Base-by-base conservation (phyloP, 1,139 yeast genomes). In the Geotrichum candidum region DNA sequence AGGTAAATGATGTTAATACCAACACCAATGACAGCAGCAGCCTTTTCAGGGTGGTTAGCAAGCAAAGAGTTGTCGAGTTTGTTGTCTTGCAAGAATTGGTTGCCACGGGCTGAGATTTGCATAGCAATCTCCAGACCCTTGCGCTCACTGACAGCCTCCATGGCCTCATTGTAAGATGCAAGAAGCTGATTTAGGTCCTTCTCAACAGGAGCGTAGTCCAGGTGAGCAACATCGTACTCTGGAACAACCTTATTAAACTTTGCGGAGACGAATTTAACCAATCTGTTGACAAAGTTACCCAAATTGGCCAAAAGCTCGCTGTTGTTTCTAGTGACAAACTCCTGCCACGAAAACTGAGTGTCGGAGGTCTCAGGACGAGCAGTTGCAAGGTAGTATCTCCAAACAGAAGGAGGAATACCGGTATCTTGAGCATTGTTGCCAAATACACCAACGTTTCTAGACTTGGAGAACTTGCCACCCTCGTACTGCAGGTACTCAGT, bases 401-500 rank as follows among this genome's bases (percentile, higher is more conserved):
- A 94, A 54, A 94, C 97, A 51, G 96, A 87, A 54, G 98, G 85
- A 1, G 96, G 80, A 48, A 94, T 77, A 51, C 97, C 97, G 51
- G 96, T 89, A 52, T 89, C 97, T 77, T 90, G 86, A 52, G 99
- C 99, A 73, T 90, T 91, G 78, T 94, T 92, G 72, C 99, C 99
- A 73, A 94, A 94, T 35, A 94, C 99, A 76, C 99, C 99, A 64
- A 94, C 84, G 68, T 95, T 95, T 78, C 99, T 86, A 33, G 97
- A 90, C 78, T 94, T 94, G 65, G 98, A 92, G 78, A 94, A 94
- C 76, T 95, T 94, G 66, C 99, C 99, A 65, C 95, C 96, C 79
- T 94, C 99, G 73, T 94, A 94, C 76, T 94, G 98, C 72, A 94
- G 81, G 73, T 94, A 94, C 77, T 94, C 99, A 18, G 99, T 94